Conservation (phyloP, 495 filamentous ascomycete species). For the Bombardia bombarda region DNA sequence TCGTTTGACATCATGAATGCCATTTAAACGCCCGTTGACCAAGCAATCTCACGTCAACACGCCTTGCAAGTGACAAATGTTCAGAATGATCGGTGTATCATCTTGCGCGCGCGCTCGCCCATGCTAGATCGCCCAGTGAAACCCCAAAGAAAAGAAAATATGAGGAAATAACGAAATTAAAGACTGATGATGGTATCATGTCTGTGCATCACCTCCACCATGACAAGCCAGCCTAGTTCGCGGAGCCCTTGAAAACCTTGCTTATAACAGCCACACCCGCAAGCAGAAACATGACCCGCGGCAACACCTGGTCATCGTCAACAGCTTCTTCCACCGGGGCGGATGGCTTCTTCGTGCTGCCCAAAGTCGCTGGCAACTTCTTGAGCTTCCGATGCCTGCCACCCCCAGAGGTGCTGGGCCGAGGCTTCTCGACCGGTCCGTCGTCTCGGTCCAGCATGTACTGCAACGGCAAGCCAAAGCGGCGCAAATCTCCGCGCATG, state of each 20-base stretch:
- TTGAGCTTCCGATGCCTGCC: background rate
- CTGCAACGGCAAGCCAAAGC: conserved; percentile 15
- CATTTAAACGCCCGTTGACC: too few species aligned
- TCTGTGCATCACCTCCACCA: too few species aligned
- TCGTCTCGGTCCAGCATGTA: background rate
- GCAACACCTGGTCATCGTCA: conserved; percentile 8
- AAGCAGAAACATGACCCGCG: conserved; percentile 19
- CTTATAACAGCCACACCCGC: conserved; percentile 16
- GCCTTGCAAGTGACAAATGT: too few species aligned
- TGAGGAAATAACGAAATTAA: too few species aligned
- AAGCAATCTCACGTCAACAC: too few species aligned
- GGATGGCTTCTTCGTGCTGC: background rate
- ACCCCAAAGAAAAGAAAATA: too few species aligned
- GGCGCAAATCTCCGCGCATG: conserved; percentile 18
- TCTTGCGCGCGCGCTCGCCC: too few species aligned
- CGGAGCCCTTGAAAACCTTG: conserved; percentile 13
- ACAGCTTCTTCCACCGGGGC: background rate
- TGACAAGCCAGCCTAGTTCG: too few species aligned
- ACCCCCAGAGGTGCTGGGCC: background rate
- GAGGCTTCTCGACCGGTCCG: background rate
- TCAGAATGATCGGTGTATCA: too few species aligned
- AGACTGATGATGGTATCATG: too few species aligned
- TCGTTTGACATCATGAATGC: too few species aligned
- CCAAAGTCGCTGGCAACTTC: background rate
- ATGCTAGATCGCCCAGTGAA: too few species aligned